Percentiles rank a stretch among this genome's conserved stretches.
These are phyloP conservation scores for Vitis hybrid DNA, from an alignment of 177 flowering plant genomes.

Conservation along the genomic window DNA sequence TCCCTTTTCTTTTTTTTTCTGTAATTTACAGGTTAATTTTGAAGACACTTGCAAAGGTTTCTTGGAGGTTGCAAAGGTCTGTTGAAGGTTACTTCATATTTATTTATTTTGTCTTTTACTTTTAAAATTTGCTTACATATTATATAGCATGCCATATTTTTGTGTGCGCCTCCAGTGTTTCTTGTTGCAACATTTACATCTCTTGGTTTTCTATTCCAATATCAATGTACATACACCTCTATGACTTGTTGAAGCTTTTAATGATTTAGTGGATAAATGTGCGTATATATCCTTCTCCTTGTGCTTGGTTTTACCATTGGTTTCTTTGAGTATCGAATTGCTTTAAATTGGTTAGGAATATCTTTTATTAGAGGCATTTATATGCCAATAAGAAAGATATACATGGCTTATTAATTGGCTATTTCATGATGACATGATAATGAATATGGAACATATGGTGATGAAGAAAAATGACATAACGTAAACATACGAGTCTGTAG, in stretches of 20 bases:
- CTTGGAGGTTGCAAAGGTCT: constrained; percentile 95
- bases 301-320: background rate
- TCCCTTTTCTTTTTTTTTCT: constrained; percentile 10
- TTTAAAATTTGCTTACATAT: background rate
- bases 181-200: too few relatives aligned
- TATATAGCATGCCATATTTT: background rate
- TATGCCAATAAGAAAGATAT: too few relatives aligned
- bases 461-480: too few relatives aligned
- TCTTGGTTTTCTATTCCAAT: too few relatives aligned
- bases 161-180: background rate
- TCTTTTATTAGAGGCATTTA: too few relatives aligned
- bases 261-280: constrained; percentile 30
- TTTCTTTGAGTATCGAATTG: background rate
- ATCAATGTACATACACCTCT: background rate
- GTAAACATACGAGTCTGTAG: too few relatives aligned
- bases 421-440: too few relatives aligned
- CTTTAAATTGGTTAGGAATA: too few relatives aligned
- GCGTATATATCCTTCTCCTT: background rate
- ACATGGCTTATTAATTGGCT: too few relatives aligned
- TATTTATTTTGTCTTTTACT: background rate
- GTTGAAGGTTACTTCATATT: constrained; percentile 5
- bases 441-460: too few relatives aligned
- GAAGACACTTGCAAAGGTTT: constrained; percentile 99
- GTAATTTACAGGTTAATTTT: constrained; percentile 74
- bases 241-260: constrained; percentile 62